Evolutionary conservation across 805 yeast species (phyloP).

Genomic region (Diddensiella transvaalensis): DNA sequence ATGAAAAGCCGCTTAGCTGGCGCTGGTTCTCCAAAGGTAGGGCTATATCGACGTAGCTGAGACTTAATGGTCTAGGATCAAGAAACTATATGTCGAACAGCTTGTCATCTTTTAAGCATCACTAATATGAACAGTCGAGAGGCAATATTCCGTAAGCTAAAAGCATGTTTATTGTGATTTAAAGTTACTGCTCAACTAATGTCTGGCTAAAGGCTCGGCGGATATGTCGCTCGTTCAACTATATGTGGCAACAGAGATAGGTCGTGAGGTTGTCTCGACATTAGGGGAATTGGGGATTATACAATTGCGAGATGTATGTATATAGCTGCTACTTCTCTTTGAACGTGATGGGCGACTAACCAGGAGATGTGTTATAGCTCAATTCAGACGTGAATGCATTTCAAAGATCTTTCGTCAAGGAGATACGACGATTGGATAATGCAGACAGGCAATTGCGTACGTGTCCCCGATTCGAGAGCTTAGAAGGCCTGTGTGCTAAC

Average conservation of each 20-base stretch:
- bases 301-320: slow-evolving; percentile 68
- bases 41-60: no score
- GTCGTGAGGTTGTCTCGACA: slow-evolving; percentile 77
- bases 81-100: no score
- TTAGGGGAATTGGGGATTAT: slow-evolving; percentile 80
- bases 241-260: slow-evolving; percentile 82
- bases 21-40: no score
- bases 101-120: no score
- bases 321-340: no score
- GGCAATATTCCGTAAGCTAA: slow-evolving; percentile 26
- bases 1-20: no score
- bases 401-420: slow-evolving; percentile 85
- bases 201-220: slow-evolving; percentile 64
- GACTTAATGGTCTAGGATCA: no score
- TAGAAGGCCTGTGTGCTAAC: no score
- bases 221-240: slow-evolving; percentile 93
- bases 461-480: no score
- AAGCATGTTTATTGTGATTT: not conserved
- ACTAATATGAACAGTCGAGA: slow-evolving; percentile 18
- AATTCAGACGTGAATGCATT: slow-evolving; percentile 74
- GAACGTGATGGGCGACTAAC: not conserved
- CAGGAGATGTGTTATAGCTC: slow-evolving; percentile 37
- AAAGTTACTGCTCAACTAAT: not conserved
- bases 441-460: slow-evolving; percentile 72
- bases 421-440: slow-evolving; percentile 76